Base-by-base conservation (phyloP, 169 alveolate genomes). In the Plasmodium malariae region DNA sequence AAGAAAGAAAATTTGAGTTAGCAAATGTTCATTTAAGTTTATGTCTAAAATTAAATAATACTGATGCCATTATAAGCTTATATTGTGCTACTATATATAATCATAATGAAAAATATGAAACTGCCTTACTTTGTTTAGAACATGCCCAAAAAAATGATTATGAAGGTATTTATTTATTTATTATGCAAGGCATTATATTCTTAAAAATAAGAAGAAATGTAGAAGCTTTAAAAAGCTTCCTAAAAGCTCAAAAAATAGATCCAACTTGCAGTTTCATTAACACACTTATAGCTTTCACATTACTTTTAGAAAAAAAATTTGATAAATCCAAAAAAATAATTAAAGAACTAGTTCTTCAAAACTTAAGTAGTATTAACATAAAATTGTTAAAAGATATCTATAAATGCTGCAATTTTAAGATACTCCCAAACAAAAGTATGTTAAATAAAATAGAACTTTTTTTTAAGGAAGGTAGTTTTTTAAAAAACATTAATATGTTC, bases 111-210 rank as follows among this genome's bases (percentile, higher is more conserved):
- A 80, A 80, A 30, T 80, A 80, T 28, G 90, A 80, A 80, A 80
- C 83, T 28, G 90, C 90, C 28, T 63, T 80, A 40, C 76, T 80
- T 65, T 80, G 90, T 67, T 67, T 80, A 80, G 80, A 80, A 26
- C 90, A 80, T 32, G 90, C 90, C 19, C 60, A 65, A 55, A 67
- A 80, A 65, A 65, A 80, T 67, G 36, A 17, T 80, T 65, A 67
- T 65, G 48, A 80, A 51, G 69, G 80, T 12, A 24, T 54, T 63
- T 71, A 80, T 4, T 24, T 80, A 28, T 67, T 36, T 59, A 63
- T 80, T n/a, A 49, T 80, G 74, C 83, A 80, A 57, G 90, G 90
- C 17, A 70, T 80, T 24, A 80, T 80, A 67, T 80, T 80, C 54
- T 67, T 80, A 65, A 80, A 80, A 65, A 80, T 80, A 57, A 80